Base-by-base conservation (phyloP, 1,139 yeast species). In the Meyerozyma guilliermondii region DNA sequence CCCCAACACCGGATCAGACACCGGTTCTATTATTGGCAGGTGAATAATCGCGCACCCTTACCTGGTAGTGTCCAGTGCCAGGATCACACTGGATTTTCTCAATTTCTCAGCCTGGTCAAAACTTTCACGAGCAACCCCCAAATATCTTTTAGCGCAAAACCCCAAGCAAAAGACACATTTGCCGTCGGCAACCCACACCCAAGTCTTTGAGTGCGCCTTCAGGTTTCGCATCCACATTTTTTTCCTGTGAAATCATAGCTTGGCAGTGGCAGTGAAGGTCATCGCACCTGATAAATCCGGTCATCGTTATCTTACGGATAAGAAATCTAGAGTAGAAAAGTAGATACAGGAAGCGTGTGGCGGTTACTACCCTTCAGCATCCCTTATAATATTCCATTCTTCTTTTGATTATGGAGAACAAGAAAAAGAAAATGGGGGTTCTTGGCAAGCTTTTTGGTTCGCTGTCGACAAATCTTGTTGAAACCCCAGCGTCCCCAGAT, bases 391-490 rank as follows among this genome's bases (percentile, higher is more conserved):
- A 26, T 26, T n/a, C 13, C 13, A 11, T 6, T 23, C 9, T 5
- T 26, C 14, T 5, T 4, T n/a, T 30, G 16, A 16, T 5, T 26
- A 33, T 33, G 36, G 36, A 33, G 7, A 4, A 5, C 5, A 29
- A 29, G 16, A 33, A 33, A 23, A 33, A 33, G 24, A 33, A 33
- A 33, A 33, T 17, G 13, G 24, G 24, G 8, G 36, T 33, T 5
- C 24, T 33, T 3, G 36, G 36, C 36, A 33, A 33, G 36, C 23
- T 33, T 20, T 33, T 33, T 33, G 36, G 36, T 23, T 18, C 24
- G 16, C 34, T 30, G 36, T 16, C 36, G 24, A 31, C 35, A 14
- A 33, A 33, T 13, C 36, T 33, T 18, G 36, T 13, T 14, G 36
- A 33, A 9, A 33, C 36, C 14, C 36, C 36, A 33, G 23, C 20